Evolutionary conservation across 495 filamentous ascomycete species (phyloP).

Genomic region (Amorphotheca resinae): DNA sequence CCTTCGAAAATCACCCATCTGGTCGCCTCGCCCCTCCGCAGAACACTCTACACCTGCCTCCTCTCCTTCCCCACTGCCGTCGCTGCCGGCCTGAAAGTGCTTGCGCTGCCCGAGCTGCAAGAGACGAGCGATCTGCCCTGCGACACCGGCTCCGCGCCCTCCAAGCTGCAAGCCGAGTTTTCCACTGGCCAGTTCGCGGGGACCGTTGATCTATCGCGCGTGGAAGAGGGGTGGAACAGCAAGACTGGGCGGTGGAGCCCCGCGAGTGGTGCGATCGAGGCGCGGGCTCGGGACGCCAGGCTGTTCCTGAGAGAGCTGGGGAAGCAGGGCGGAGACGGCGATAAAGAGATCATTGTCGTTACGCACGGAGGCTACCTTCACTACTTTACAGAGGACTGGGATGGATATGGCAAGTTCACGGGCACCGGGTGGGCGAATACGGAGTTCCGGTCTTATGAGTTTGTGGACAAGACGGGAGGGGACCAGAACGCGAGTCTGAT

Average conservation of each 20-base stretch:
- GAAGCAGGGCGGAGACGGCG: slow-evolving; percentile 28
- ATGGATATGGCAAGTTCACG: slow-evolving; percentile 40
- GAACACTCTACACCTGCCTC: slow-evolving; percentile 74
- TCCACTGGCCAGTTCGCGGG: slow-evolving; percentile 9
- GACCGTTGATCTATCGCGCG: slow-evolving; percentile 49
- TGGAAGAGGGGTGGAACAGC: slow-evolving; percentile 56
- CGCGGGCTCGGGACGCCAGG: slow-evolving; percentile 36
- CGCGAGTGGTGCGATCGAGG: slow-evolving; percentile 40
- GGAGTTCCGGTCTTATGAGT: slow-evolving; percentile 66
- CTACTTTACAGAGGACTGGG: slow-evolving; percentile 78
- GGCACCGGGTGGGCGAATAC: slow-evolving; percentile 79
- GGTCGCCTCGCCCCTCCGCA: slow-evolving; percentile 69
- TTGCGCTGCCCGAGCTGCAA: slow-evolving; percentile 69
- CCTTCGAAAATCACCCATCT: slow-evolving; percentile 55
- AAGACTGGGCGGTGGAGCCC: slow-evolving; percentile 55
- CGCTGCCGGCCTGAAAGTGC: slow-evolving; percentile 34
- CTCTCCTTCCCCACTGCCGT: slow-evolving; percentile 49
- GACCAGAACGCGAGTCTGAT: slow-evolving; percentile 43
- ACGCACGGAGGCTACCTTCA: slow-evolving; percentile 61
- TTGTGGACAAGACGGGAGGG: slow-evolving; percentile 32
- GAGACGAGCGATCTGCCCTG: slow-evolving; percentile 68
- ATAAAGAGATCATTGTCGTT: slow-evolving; percentile 53
- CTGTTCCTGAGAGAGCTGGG: slow-evolving; percentile 49
- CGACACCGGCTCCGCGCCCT: slow-evolving; percentile 55
- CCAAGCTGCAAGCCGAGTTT: slow-evolving; percentile 46